Conservation (phyloP, 352 stramenopile genomes). For the Phytopythium boreale region DNA sequence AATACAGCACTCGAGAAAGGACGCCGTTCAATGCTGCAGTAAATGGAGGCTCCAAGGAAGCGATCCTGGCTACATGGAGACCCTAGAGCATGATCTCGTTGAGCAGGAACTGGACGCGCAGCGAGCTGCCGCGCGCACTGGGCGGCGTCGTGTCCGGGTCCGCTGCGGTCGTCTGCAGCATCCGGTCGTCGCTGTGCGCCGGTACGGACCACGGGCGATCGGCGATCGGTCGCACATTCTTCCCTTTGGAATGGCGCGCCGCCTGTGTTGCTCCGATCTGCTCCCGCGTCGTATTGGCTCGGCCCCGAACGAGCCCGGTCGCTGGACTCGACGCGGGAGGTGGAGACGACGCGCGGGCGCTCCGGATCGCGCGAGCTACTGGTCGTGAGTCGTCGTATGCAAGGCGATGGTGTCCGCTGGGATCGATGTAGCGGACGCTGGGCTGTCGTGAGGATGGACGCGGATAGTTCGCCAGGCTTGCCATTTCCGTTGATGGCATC, state of each 20-base stretch:
- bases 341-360: not conserved
- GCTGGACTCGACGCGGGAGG: not conserved
- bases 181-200: not conserved
- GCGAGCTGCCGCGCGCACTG: conserved; percentile 6
- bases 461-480: not conserved
- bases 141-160: not conserved
- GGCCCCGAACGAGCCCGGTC: not conserved
- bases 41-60: not conserved
- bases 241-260: not conserved
- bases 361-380: not conserved
- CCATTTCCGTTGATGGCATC: not conserved
- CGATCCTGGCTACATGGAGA: too few relatives aligned
- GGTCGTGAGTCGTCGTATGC: not conserved
- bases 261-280: not conserved
- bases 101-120: conserved; percentile 2
- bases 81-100: conserved; percentile 4
- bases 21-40: not conserved
- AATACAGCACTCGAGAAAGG: too few relatives aligned
- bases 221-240: not conserved
- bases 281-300: not conserved
- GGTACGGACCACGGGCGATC: too few relatives aligned
- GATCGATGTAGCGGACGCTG: not conserved
- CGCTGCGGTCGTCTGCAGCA: not conserved
- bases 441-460: not conserved
- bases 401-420: not conserved